phyloP scores from a whole-genome alignment of 2,329 filamentous ascomycete genomes.

The Cercospora sp. region DNA sequence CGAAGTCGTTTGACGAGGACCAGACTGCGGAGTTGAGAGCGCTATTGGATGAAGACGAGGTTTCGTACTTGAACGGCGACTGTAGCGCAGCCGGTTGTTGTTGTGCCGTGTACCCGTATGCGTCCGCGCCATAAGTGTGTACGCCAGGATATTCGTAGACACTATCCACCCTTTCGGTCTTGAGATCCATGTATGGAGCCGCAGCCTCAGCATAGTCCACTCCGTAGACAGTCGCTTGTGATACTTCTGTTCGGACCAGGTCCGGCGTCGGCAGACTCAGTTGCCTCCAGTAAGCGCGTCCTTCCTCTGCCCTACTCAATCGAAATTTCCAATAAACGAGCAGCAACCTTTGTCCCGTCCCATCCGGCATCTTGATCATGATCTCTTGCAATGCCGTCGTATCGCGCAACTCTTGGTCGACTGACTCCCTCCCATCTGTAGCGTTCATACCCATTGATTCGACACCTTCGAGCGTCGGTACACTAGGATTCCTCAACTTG shows the following conservation, averaged over 20 bases:
- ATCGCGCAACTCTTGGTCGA: slow-evolving; percentile 38
- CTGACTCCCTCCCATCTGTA: slow-evolving; percentile 27
- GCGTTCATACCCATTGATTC: no score
- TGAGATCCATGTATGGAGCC: slow-evolving; percentile 7
- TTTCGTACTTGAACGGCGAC: slow-evolving; percentile 39
- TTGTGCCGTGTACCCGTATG: slow-evolving; percentile 12
- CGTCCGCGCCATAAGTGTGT: slow-evolving; percentile 11
- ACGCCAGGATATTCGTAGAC: slow-evolving; percentile 25
- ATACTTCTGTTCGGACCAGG: neutral
- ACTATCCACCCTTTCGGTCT: slow-evolving; percentile 27
- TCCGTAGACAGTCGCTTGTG: neutral
- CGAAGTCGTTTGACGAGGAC: slow-evolving; percentile 19
- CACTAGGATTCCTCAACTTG: no score
- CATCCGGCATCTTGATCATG: slow-evolving; percentile 37
- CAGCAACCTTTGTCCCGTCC: slow-evolving; percentile 33
- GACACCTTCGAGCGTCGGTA: no score
- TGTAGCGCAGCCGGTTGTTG: slow-evolving; percentile 26
- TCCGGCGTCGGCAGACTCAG: slow-evolving; percentile 26
- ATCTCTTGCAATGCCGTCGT: slow-evolving; percentile 48
- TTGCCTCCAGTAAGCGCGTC: slow-evolving; percentile 34
- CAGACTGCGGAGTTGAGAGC: slow-evolving; percentile 34
- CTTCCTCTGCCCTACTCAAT: slow-evolving; percentile 25
- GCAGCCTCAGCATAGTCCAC: neutral
- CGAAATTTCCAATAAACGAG: slow-evolving; percentile 36
- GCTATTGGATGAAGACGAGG: slow-evolving; percentile 26